Conservation (phyloP, 345 rosid genomes). For the Psidium friedrichsthalianum region DNA sequence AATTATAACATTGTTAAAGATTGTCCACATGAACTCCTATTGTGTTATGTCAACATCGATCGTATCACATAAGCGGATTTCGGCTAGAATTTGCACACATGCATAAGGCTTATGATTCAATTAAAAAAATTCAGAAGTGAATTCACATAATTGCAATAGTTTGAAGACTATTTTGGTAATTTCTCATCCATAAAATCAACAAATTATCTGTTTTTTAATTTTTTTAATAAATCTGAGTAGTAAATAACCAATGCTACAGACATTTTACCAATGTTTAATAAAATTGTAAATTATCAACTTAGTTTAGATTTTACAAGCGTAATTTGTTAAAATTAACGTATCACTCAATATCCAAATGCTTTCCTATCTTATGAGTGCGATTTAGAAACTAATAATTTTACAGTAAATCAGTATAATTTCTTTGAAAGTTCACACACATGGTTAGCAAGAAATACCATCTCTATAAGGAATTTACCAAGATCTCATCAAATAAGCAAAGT, state of each 20-base stretch:
- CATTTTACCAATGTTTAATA: background rate
- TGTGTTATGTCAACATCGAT: too few relatives aligned
- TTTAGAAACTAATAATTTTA: background rate
- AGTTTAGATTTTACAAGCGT: background rate
- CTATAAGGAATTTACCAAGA: background rate
- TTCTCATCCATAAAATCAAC: background rate
- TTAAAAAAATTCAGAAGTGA: too few relatives aligned
- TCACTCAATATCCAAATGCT: background rate
- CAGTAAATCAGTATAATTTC: background rate
- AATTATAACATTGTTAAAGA: too few relatives aligned
- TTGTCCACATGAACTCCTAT: too few relatives aligned
- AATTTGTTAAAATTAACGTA: background rate
- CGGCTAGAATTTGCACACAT: too few relatives aligned
- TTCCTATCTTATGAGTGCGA: background rate
- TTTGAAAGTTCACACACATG: background rate
- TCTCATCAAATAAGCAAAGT: background rate
- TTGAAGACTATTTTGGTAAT: too few relatives aligned
- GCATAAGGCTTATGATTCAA: too few relatives aligned
- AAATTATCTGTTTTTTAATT: background rate
- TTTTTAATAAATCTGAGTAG: background rate
- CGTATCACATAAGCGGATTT: too few relatives aligned
- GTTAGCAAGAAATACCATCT: background rate
- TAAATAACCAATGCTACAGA: background rate
- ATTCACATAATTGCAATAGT: too few relatives aligned
- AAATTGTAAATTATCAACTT: background rate